These are phyloP conservation scores for Tagetes erecta DNA, from an alignment of 129 eudicot species.

Conservation along the genomic window DNA sequence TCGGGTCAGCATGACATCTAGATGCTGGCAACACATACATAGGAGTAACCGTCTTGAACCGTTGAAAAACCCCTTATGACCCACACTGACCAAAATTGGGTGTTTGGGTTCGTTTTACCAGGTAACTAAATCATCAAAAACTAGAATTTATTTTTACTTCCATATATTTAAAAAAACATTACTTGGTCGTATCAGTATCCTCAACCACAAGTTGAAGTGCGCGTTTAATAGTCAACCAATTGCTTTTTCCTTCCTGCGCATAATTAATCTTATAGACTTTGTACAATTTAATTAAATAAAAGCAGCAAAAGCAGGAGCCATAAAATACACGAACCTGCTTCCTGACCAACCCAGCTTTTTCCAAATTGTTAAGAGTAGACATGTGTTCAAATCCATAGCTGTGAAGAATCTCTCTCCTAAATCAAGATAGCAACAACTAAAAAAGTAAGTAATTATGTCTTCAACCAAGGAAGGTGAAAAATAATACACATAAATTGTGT, in stretches of 20 bases:
- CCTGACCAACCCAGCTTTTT: conserved; percentile 82
- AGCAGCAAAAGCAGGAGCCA: conserved; percentile 2
- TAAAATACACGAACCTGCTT: conserved; percentile 59
- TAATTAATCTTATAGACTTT: background rate
- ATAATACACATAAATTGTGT: background rate
- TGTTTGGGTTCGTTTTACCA: background rate
- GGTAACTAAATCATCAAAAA: background rate
- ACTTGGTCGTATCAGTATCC: conserved; percentile 91
- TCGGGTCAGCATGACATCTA: background rate
- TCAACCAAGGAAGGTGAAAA: background rate
- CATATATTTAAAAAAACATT: conserved; percentile 26
- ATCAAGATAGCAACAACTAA: conserved; percentile 27
- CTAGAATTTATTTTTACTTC: background rate
- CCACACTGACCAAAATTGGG: background rate
- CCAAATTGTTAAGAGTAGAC: conserved; percentile 80
- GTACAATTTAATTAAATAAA: background rate
- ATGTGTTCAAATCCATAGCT: conserved; percentile 99
- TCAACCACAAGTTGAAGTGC: conserved; percentile 87
- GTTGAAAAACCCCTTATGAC: background rate
- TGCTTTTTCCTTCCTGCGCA: conserved; percentile 74
- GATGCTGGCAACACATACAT: background rate
- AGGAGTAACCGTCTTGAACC: background rate
- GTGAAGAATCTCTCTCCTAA: conserved; percentile 95
- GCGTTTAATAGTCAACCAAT: conserved; percentile 83
- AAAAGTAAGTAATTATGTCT: conserved; percentile 13